phyloP scores from a whole-genome alignment of 306 rosid species.

The Ziziphus jujuba region DNA sequence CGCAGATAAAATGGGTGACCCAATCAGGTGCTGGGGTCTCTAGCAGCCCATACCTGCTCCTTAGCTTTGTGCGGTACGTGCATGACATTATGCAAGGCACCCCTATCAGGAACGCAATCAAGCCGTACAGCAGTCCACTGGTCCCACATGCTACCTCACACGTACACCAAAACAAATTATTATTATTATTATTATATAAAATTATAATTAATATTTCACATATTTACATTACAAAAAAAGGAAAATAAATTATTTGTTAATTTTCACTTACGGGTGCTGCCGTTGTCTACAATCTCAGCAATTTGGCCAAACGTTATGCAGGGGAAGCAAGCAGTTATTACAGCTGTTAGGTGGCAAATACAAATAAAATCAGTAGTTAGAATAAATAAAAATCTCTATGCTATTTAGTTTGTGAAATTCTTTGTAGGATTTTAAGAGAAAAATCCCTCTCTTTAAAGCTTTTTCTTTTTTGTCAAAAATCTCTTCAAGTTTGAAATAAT shows the following conservation, averaged over 20 bases:
- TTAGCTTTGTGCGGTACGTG: slow-evolving; percentile 23
- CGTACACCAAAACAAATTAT: too few species aligned
- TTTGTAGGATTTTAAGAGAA: neutral
- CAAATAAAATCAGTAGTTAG: neutral
- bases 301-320: slow-evolving; percentile 33
- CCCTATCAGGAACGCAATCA: slow-evolving; percentile 1
- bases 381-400: too few species aligned
- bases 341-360: slow-evolving; percentile 16
- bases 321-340: slow-evolving; percentile 23
- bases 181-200: too few species aligned
- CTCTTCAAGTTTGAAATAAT: neutral
- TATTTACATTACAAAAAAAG: too few species aligned
- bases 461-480: too few species aligned
- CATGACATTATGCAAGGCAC: slow-evolving; percentile 29
- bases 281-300: slow-evolving; percentile 32
- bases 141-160: slow-evolving; percentile 4
- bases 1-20: slow-evolving; percentile 27
- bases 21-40: slow-evolving; percentile 31
- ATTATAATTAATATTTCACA: too few species aligned
- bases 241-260: neutral
- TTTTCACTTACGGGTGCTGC: slow-evolving; percentile 25
- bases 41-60: slow-evolving; percentile 19
- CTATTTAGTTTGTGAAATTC: too few species aligned
- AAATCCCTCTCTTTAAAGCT: too few species aligned
- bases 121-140: slow-evolving; percentile 4